Evolutionary conservation across 176 grass and related monocot species (phyloP), one percentile per base, ranked within the genome.

Genomic region (Guadua angustifolia): DNA sequence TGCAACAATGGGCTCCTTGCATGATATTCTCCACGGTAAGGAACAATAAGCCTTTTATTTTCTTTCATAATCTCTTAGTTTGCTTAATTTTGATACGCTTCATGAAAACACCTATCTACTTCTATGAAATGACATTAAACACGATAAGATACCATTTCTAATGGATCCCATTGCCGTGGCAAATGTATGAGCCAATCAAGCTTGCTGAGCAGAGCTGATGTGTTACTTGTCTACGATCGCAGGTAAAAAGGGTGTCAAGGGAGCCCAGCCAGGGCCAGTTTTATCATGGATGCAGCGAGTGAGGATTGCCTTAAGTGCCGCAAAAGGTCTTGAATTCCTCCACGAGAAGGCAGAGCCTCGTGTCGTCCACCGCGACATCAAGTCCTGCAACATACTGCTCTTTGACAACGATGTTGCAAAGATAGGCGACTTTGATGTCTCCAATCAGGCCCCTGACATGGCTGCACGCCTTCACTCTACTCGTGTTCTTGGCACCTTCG

Each of bases 241-340:
- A 97, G 94, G 94, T 36, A 88, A 82, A 78, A 94, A 97, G 77
- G 94, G 94, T 63, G 88, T 94, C 6, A 90, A 94, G 79, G 94
- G 94, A 71, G 64, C 94, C 5, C 90, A 91, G 50, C 88, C 92
- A 85, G 94, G 92, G 15, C 88, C 90, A 66, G 73, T 80, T 70
- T 47, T 97, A 49, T 81, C 94, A 25, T 92, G 94, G 91, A 78
- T 84, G 62, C 87, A 94, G 79, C 79, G 94, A 22, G 89, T 88
- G 22, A 92, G 80, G 73, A 92, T 92, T 65, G 92, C 94, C 0
- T 61, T 92, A 15, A 81, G 92, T 4, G 92, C 89, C 0, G 94
- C 94, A 1, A 85, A 61, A 65, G 94, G 94, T 6, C 85, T 94
- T 0, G 92, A 97, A 80, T 97, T 90, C 80, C 89, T 97, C 44